Evolutionary conservation across 2,329 filamentous ascomycete species (phyloP), one percentile per base, ranked within the genome.

Genomic region (Colletotrichum higginsianum): DNA sequence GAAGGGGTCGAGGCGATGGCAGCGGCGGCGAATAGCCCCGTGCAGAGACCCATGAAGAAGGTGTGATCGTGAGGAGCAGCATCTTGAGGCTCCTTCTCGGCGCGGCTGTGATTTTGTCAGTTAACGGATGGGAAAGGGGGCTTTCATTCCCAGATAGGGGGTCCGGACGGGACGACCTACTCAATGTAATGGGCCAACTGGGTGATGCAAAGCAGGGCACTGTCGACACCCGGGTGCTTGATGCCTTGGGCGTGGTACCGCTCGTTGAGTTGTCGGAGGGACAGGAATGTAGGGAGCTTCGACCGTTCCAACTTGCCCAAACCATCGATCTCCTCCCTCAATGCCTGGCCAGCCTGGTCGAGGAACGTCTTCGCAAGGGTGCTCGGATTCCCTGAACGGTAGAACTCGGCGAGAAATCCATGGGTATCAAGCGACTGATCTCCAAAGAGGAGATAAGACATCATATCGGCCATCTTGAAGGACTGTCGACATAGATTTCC

Each of bases 401-500:
- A 86, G 75, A 88, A 86, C 69, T 86, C 83, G 61, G 89, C 87
- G 72, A 93, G 82, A 74, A 92, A 89, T 75, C 83, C 84, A 78
- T 92, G 89, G 76, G 91, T 91, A 79, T 92, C 90, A 76, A 90
- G 86, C 72, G 91, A 93, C 82, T 93, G 91, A 78, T 93, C 91
- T 83, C 91, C 91, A 79, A 93, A 92, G 73, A 93, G 87, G 80
- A 92, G 87, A 79, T 86, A 88, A 63, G 84, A 83, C 80, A 87
- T 82, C 78, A 84, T 80, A 80, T 83, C 80, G 77, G 81, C 82
- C 84, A 86, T 86, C 72, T 73, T 82, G 79, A 76, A 76, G 50
- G 64, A 63, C 73, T 75, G 75, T 78, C 73, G 75, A 75, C 76
- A 75, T 77, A 69, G 71, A 73, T 73, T 74, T 76, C 75, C 73